Percentiles rank a stretch among this genome's conserved stretches.
These are phyloP conservation scores for Helicostylum pulchrum DNA, from an alignment of 192 early-diverging fungal genomes.

Conservation along the genomic window DNA sequence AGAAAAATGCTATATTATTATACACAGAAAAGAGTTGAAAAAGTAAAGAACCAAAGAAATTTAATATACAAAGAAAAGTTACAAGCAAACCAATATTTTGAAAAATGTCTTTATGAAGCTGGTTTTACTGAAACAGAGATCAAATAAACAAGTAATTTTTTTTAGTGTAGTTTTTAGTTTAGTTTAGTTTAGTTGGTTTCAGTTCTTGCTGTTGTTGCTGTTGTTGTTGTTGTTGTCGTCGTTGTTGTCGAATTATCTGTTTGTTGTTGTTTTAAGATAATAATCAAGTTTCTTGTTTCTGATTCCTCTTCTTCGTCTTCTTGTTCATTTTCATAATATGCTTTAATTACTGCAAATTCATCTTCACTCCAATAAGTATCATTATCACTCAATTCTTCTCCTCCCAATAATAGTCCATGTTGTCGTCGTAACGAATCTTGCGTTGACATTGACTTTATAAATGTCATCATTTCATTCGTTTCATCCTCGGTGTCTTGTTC, in stretches of 20 bases:
- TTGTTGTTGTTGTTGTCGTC: too few species aligned
- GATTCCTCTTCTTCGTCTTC: conserved; percentile 17
- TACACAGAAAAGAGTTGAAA: too few species aligned
- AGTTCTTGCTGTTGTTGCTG: too few species aligned
- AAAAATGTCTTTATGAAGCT: too few species aligned
- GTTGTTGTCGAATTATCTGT: background rate
- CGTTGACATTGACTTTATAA: conserved; percentile 17
- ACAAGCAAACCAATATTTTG: too few species aligned
- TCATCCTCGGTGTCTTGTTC: background rate
- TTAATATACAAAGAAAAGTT: too few species aligned
- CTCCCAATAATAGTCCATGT: background rate
- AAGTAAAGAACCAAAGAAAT: too few species aligned
- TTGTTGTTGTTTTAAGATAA: background rate
- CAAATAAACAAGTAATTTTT: too few species aligned
- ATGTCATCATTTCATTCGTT: conserved; percentile 13
- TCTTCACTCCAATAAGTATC: conserved; percentile 17
- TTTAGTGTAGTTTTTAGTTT: too few species aligned
- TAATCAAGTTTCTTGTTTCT: background rate
- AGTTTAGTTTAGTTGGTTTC: too few species aligned
- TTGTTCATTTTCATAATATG: conserved; percentile 23
- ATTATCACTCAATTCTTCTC: conserved; percentile 8
- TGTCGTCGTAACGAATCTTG: background rate
- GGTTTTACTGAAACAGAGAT: too few species aligned
- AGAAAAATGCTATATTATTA: too few species aligned
- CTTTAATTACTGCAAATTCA: conserved; percentile 17